Base-by-base conservation (phyloP, 805 yeast genomes). In the Saccharomycopsis sp. region DNA sequence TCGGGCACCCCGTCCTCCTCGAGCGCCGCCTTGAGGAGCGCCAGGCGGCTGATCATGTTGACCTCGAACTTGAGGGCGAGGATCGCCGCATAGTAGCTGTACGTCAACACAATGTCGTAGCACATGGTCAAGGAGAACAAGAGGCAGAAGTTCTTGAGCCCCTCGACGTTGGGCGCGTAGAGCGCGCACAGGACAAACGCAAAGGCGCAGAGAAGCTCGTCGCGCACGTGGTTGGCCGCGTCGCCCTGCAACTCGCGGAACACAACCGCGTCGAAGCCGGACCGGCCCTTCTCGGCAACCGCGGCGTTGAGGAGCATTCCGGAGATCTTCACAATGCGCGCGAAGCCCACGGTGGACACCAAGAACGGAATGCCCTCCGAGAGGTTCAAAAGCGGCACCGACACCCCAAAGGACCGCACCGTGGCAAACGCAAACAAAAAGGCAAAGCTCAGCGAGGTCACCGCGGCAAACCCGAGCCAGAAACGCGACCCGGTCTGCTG, bases 291-390 rank as follows among this genome's bases (percentile, higher is more conserved):
- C 65, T 67, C 40, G 76, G 64, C 61, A 40, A 65, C 64, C 15
- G 77, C 68, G 24, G 79, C 74, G 46, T 72, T 70, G 64, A 81
- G 66, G 23, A 85, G 84, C 51, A 81, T 79, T 20, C 79, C 73
- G 0, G 97, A 86, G 62, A 91, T 78, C 12, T 82, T 76, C 18
- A 89, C 80, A 66, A 91, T 90, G 69, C 89, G 87, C 68, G 89
- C 91, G 72, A 92, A 92, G 1, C 98, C 99, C 67, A 92, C 82
- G 2, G 90, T 85, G 20, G 96, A 90, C 21, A 92, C 96, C 67
- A 92, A 79, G 71, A 92, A 92, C 21, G 99, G 99, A 51, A 92
- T 73, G 37, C 97, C 97, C 73, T 92, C 97, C 58, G 91, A 81
- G 63, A 92, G 76, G 57, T 89, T 82, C 57, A 88, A 74, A 57